Evolutionary conservation across 2,329 filamentous ascomycete genomes (phyloP), one percentile per base, ranked within the genome.

Genomic region (Ceratocystiopsis brevicomis): DNA sequence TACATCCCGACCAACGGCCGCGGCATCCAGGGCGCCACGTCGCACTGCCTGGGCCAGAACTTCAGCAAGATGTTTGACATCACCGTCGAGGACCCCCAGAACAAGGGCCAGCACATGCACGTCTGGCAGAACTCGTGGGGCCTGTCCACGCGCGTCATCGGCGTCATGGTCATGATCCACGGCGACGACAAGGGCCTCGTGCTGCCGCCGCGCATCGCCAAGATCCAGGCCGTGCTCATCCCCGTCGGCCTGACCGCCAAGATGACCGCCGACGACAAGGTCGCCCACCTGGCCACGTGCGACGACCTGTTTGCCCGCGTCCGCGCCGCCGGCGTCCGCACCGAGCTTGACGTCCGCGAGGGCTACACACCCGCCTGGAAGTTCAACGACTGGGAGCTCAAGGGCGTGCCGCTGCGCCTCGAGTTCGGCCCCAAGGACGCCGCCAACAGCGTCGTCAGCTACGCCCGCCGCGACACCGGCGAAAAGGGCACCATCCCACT

Each of bases 71-170:
- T 98, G 50, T 98, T 96, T 59, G 81, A 90, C 61, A 96, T 98
- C 59, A 93, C 81, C 0, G 85, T 98, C 30, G 88, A 98, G 61
- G 87, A 98, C 57, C 90, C 90, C 19, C 68, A 69, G 47, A 72
- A 90, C 60, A 81, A 83, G 63, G 81, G 82, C 51, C 71, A 78
- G 52, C 78, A 85, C 55, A 66, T 95, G 45, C 67, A 88, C 57
- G 87, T 96, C 45, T 96, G 88, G 87, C 90, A 98, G 61, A 98
- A 98, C 68, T 95, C 86, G 14, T 98, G 90, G 90, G 90, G 90
- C 63, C 74, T 98, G 48, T 96, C 88, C 1, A 98, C 90, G 44
- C 85, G 90, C 58, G 85, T 88, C 45, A 93, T 98, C 51, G 92
- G 90, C 65, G 86, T 96, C 59, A 96, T 96, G 88, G 83, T 95